A percentile compares a stretch with the other conserved stretches of the same genome.
phyloP scores from a whole-genome alignment of 345 rosid genomes.

The Eucalyptus camaldulensis region DNA sequence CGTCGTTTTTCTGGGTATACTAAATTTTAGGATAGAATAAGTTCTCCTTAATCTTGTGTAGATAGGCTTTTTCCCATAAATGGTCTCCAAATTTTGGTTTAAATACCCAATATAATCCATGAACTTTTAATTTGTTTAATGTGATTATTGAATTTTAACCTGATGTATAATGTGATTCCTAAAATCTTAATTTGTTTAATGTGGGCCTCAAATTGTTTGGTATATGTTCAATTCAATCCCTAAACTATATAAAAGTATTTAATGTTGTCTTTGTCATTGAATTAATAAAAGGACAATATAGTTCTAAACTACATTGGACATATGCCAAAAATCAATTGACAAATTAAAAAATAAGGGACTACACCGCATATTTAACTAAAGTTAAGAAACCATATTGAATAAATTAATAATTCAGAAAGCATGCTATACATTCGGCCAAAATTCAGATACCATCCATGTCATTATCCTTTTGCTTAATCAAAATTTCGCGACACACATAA shows the following conservation, averaged over 20 bases:
- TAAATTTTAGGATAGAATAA: not conserved
- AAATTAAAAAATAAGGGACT: too few species aligned
- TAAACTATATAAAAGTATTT: too few species aligned
- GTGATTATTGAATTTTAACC: accelerated
- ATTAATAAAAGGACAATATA: too few species aligned
- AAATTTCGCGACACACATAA: not conserved
- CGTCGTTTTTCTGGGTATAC: not conserved
- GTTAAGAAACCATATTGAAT: accelerated
- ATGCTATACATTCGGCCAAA: too few species aligned
- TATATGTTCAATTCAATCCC: too few species aligned
- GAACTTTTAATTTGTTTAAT: too few species aligned
- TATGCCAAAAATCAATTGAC: too few species aligned
- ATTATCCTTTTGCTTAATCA: not conserved
- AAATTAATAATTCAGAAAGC: accelerated
- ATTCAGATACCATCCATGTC: accelerated
- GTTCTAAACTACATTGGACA: too few species aligned
- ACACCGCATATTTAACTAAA: too few species aligned
- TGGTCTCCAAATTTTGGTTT: too few species aligned
- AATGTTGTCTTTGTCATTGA: accelerated
- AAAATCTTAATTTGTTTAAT: too few species aligned
- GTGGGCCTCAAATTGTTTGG: accelerated
- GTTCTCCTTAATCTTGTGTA: not conserved
- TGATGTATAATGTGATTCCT: accelerated
- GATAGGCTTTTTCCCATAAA: not conserved
- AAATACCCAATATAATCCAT: too few species aligned